Evolutionary conservation across 164 flowering plant genomes (phyloP), one percentile per base, ranked within the genome.

Genomic region (Annona squamosa): DNA sequence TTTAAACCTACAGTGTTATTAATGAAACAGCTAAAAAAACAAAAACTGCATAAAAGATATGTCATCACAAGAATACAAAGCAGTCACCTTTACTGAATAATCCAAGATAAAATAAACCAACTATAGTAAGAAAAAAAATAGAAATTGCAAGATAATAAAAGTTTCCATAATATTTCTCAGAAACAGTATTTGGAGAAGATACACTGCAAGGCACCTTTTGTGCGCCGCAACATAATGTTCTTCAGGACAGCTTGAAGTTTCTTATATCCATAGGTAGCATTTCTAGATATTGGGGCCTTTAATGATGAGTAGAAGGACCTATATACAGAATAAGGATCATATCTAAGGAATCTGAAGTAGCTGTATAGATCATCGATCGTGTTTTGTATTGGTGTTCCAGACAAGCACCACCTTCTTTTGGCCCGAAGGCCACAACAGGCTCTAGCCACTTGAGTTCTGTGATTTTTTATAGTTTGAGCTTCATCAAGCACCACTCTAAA

Each of bases 321-420:
- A 72, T 88, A 96, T 18, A 67, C 79, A 70, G 86, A 81, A 81
- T 91, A 96, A 7, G 97, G 97, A 17, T 91, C 97, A 81, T 89
- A 90, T 79, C 73, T 90, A 79, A 96, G 81, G 81, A 96, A 96
- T 81, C 97, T 89, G 85, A 96, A 96, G 87, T 96, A 96, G 84
- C 99, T 96, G 83, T 84, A 96, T 72, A 96, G 76, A 78, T 96
- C 99, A 87, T 93, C 98, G 77, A 96, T 83, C 66, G 97, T 68
- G 84, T 96, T 96, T 67, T 93, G 99, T 79, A 96, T 92, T 16
- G 99, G 99, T 37, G 99, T 96, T 81, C 99, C 99, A 73, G 98
- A 93, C 76, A 96, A 84, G 81, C 99, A 96, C 99, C 99, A 96
- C 79, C 99, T 87, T 78, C 86, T 84, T 78, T 92, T 96, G 69